Conservation (phyloP, 1,284 basidiomycete genomes). For the Fomitopsis betulina region DNA sequence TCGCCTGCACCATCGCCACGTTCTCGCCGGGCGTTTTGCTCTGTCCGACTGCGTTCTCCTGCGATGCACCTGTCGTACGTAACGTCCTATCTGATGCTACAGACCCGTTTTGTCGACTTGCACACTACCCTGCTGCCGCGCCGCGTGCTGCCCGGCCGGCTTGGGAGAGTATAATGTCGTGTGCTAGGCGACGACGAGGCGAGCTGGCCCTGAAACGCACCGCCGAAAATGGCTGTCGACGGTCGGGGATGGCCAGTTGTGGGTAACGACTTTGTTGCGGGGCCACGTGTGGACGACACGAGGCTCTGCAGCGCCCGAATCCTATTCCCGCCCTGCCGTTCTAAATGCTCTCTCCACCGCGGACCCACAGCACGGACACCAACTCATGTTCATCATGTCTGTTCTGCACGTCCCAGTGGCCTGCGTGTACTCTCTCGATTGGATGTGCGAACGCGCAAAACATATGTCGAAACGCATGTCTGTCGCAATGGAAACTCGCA, state of each 20-base stretch:
- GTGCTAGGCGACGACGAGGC: background rate
- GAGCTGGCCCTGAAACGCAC: background rate
- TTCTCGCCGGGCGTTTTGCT: constrained; percentile 8
- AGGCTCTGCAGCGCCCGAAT: constrained; percentile 5
- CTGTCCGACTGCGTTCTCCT: constrained; percentile 2
- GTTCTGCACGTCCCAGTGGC: background rate
- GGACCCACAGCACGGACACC: background rate
- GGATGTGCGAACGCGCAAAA: background rate
- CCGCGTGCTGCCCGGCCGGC: background rate
- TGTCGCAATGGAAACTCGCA: background rate
- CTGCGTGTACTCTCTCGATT: too few relatives aligned
- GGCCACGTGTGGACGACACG: background rate
- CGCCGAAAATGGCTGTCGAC: background rate
- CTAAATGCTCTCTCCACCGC: background rate
- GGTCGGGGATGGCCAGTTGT: too few relatives aligned
- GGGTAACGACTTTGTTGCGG: too few relatives aligned
- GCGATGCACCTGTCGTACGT: constrained; percentile 7
- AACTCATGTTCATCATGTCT: background rate
- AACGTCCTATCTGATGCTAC: constrained; percentile 8
- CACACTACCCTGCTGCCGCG: background rate
- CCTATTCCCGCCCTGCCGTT: background rate
- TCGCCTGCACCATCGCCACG: constrained; percentile 11
- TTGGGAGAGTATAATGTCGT: background rate
- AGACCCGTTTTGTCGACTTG: background rate
- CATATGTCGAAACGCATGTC: background rate